Evolutionary conservation across 1,284 basidiomycete species (phyloP).

Genomic region (Naganishia sp.): DNA sequence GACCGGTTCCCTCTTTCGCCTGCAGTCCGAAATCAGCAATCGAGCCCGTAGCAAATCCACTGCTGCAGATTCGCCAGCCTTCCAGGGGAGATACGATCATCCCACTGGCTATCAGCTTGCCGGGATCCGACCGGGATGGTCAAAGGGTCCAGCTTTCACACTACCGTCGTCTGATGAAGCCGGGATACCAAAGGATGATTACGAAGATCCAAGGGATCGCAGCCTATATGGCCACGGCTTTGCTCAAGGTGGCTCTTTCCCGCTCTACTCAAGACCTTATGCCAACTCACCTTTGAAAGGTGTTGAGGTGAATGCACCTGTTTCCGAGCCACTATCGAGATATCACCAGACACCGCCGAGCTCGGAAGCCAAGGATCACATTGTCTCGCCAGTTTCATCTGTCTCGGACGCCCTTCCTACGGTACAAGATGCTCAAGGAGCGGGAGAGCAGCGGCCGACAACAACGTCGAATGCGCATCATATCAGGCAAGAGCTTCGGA

Average conservation of each 20-base stretch:
- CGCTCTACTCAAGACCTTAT: slow-evolving; percentile 17
- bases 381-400: background rate
- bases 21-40: slow-evolving; percentile 27
- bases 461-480: slow-evolving; percentile 15
- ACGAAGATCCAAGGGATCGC: slow-evolving; percentile 3
- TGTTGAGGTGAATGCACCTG: background rate
- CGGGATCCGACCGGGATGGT: slow-evolving; percentile 20
- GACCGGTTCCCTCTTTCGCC: slow-evolving; percentile 27
- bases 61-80: slow-evolving; percentile 10
- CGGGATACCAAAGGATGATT: background rate
- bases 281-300: slow-evolving; percentile 10
- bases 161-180: slow-evolving; percentile 12
- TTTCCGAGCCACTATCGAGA: background rate
- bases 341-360: background rate
- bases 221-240: slow-evolving; percentile 7
- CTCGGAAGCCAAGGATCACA: slow-evolving; percentile 1
- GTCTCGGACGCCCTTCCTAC: background rate
- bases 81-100: slow-evolving; percentile 1
- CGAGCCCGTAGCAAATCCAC: slow-evolving; percentile 26
- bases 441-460: background rate
- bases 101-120: slow-evolving; percentile 17
- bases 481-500: slow-evolving; percentile 66
- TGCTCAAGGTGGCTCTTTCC: slow-evolving; percentile 18
- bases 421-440: background rate
- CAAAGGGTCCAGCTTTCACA: background rate